A percentile compares a stretch with the other conserved stretches of the same genome.
These are phyloP conservation scores for Chrysoporthe cubensis DNA, from an alignment of 2,329 filamentous ascomycete genomes.

Conservation along the genomic window DNA sequence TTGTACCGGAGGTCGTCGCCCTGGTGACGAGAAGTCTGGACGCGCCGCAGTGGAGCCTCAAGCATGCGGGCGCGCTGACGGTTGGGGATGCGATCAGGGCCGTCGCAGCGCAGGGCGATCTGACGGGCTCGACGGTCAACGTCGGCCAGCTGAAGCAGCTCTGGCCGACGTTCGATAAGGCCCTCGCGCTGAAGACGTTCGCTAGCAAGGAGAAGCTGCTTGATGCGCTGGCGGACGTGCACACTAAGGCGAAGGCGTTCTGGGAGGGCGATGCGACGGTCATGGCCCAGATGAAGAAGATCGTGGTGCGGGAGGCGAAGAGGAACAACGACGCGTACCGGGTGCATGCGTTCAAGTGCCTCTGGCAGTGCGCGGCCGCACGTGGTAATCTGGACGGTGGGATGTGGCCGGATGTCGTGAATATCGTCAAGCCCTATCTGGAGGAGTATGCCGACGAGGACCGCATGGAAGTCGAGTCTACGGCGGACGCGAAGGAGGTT, in stretches of 20 bases:
- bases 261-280: constrained; percentile 58
- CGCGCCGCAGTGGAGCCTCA: constrained; percentile 85
- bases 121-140: constrained; percentile 59
- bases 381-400: constrained; percentile 64
- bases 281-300: constrained; percentile 74
- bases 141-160: constrained; percentile 63
- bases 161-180: constrained; percentile 84
- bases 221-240: constrained; percentile 77
- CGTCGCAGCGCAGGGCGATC: constrained; percentile 62
- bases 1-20: constrained; percentile 78
- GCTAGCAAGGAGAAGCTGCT: constrained; percentile 87
- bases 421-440: constrained; percentile 66
- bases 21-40: constrained; percentile 72
- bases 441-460: constrained; percentile 62
- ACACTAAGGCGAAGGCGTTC: constrained; percentile 63
- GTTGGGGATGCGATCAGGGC: constrained; percentile 74
- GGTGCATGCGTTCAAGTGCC: constrained; percentile 70
- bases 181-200: constrained; percentile 88
- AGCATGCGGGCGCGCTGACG: constrained; percentile 83
- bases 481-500: constrained; percentile 41
- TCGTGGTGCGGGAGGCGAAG: constrained; percentile 84
- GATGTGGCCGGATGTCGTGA: constrained; percentile 68
- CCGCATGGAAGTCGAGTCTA: constrained; percentile 68
- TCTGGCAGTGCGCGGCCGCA: constrained; percentile 73
- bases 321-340: constrained; percentile 86